Conservation (phyloP, 1,284 basidiomycete genomes). For the Porodaedalea pini region DNA sequence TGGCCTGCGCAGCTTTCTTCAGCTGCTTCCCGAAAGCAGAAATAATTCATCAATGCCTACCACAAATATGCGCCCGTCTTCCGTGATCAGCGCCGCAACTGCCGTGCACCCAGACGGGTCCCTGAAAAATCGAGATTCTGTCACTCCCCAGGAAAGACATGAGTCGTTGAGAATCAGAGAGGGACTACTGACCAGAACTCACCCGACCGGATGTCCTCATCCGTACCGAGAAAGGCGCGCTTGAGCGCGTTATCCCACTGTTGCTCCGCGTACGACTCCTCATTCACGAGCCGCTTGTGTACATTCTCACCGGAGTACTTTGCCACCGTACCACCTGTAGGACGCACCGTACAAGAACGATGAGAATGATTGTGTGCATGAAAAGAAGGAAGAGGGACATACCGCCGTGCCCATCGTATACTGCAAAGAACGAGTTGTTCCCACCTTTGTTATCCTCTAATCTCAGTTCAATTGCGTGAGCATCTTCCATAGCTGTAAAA, state of each 20-base stretch:
- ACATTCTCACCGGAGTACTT: conserved; percentile 89
- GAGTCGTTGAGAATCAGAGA: conserved; percentile 17
- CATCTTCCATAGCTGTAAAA: conserved; percentile 91
- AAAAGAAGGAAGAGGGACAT: conserved; percentile 37
- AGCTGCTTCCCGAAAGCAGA: not conserved
- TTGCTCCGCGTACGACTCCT: conserved; percentile 69
- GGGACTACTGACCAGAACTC: conserved; percentile 28
- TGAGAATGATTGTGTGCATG: conserved; percentile 16
- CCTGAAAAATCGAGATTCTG: conserved; percentile 82
- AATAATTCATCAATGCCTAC: conserved; percentile 41
- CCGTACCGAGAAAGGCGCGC: conserved; percentile 88
- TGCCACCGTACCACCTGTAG: conserved; percentile 80
- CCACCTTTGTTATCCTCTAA: conserved; percentile 48
- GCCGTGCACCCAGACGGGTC: conserved; percentile 98
- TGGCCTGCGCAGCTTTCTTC: conserved; percentile 59
- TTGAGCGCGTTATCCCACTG: conserved; percentile 81
- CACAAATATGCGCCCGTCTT: conserved; percentile 76
- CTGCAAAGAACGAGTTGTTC: conserved; percentile 84
- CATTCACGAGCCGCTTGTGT: conserved; percentile 73
- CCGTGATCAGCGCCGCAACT: conserved; percentile 81
- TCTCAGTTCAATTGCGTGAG: conserved; percentile 81
- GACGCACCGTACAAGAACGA: not conserved
- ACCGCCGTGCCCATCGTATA: conserved; percentile 99
- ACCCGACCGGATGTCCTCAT: conserved; percentile 91
- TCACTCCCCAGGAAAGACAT: conserved; percentile 20